Evolutionary conservation across 2,329 filamentous ascomycete genomes (phyloP), one percentile per base, ranked within the genome.

Genomic region (Cytospora leucostoma): DNA sequence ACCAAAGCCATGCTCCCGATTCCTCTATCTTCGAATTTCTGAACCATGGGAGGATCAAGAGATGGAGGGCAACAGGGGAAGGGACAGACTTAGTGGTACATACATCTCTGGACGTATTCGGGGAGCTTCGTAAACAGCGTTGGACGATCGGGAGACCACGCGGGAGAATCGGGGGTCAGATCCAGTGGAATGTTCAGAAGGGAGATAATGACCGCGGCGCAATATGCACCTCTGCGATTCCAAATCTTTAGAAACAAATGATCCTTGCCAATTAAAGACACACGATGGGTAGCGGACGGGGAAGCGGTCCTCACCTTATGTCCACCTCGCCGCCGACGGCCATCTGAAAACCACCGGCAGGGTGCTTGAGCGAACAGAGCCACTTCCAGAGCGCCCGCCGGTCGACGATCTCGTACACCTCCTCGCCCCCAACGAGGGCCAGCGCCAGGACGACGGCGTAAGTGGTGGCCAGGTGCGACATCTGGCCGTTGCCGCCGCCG

Each of bases 401-500:
- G 77, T 98, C 89, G 64, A 98, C 85, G 61, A 92, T 79, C 65
- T 88, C 83, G 73, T 92, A 91, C 50, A 86, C 85, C 62, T 90
- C 88, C 64, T 88, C 78, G 10, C 90, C 92, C 58, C 91, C 92
- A 50, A 94, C 90, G 66, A 93, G 84, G 32, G 89, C 86, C 58
- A 99, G 80, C 53, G 90, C 87, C 64, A 99, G 83, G 21, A 96
- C 78, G 49, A 89, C 84, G 55, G 93, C 93, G 81, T 98, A 99
- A 0, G 91, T 92, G 54, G 91, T 89, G 63, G 95, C 95, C 69
- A 95, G 84, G 76, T 99, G 95, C 59, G 92, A 93, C 68, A 86
- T 82, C 74, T 98, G 95, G 34, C 94, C 93, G 74, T 93, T 90
- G n/a, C 95, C 93, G 67, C 94, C 95, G 59, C 93, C 95, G 74